Evolutionary conservation across 768 basidiomycete species (phyloP), one percentile per base, ranked within the genome.

Genomic region (Psilocybe cyanescens): DNA sequence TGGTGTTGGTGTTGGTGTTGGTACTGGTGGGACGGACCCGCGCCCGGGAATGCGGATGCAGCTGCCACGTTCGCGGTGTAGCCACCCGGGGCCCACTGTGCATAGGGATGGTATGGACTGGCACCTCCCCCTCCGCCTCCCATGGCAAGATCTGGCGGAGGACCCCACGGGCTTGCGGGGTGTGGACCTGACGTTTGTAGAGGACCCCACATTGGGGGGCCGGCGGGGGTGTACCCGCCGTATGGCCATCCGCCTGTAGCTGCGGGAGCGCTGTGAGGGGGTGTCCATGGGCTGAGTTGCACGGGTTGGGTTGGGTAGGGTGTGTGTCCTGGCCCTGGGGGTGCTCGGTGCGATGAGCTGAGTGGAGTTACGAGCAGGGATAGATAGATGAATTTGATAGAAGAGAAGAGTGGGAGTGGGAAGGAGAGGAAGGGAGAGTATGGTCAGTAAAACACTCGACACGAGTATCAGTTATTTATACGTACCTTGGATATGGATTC

Each of bases 141-240:
- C 1, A 8, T 17, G 7, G 7, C 33, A 35, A 35, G 33, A 1
- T 2, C 33, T 7, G 33, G 33, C 33, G 33, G 33, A 7, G 33
- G 33, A 7, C 62, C 64, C 68, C 68, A 69, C 0, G 69, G 62
- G 24, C 41, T 57, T 11, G 28, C 44, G 2, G 55, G 29, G 19
- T 44, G 29, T n/a, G 44, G 28, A 33, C 55, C 55, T 8, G 14
- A 5, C 14, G 28, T 4, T 7, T 7, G 55, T 9, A 37, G 24
- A 5, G 46, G 47, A 3, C 56, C 56, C 56, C n/a, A 61, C 62
- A 16, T 61, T 53, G 9, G 68, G 64, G 0, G 72, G 62, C 4
- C 58, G 57, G 8, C 58, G 19, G 52, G n/a, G 7, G 33, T 45
- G 12, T 24, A 53, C 45, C 55, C 50, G 28, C 54, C 51, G 49